These are phyloP conservation scores for Vaccinium myrtillus DNA, from an alignment of 148 eudicot species.

Conservation along the genomic window DNA sequence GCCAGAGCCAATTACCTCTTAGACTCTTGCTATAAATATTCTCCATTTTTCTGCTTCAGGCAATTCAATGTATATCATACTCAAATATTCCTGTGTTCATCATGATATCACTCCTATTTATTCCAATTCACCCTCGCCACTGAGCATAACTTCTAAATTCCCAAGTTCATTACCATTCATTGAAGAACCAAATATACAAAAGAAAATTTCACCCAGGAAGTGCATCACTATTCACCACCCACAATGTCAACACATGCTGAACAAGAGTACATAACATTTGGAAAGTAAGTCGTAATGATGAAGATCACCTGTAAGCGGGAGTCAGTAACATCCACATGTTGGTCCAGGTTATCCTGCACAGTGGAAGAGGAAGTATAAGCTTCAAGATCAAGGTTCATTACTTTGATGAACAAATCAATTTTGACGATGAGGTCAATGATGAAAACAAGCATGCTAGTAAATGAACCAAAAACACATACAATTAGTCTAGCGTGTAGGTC, in stretches of 20 bases:
- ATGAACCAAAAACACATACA: conserved; percentile 35
- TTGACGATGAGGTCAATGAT: not conserved
- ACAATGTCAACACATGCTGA: not conserved
- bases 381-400: not conserved
- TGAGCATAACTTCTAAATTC: not conserved
- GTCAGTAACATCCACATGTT: conserved; percentile 75
- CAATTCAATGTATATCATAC: not conserved
- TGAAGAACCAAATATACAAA: not conserved
- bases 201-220: not conserved
- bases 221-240: not conserved
- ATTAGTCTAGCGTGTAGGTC: conserved; percentile 76
- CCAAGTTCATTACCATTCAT: conserved; percentile 2
- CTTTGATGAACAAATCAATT: not conserved
- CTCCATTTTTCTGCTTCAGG: not conserved
- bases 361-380: not conserved
- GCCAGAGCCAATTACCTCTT: not conserved
- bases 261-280: not conserved
- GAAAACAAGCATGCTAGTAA: not conserved
- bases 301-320: conserved; percentile 67
- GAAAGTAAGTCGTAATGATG: not conserved
- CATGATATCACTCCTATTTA: not conserved
- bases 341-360: conserved; percentile 74
- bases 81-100: not conserved
- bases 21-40: not conserved
- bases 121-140: not conserved